phyloP scores from a whole-genome alignment of 345 rosid genomes.

The Eucalyptus cloeziana region DNA sequence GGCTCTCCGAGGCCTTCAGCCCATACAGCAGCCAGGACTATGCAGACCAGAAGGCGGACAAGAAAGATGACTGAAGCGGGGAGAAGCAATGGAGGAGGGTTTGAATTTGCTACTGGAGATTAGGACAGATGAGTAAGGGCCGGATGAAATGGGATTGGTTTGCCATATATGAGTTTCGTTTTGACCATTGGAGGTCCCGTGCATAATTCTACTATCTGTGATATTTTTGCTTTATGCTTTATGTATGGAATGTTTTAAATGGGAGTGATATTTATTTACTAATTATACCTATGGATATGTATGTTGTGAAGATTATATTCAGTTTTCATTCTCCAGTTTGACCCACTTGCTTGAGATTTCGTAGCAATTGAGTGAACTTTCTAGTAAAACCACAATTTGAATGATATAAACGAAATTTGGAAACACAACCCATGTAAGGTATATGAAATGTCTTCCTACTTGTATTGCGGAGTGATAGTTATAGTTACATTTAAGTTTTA shows the following conservation, averaged over 20 bases:
- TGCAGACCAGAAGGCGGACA: neutral
- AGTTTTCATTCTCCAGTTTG: neutral
- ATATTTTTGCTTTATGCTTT: neutral
- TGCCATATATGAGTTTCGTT: neutral
- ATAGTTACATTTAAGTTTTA: neutral
- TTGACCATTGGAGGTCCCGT: neutral
- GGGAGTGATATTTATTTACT: neutral
- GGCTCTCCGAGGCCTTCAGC: slow-evolving; percentile 24
- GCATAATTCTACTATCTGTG: neutral
- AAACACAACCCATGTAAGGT: neutral
- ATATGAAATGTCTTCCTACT: neutral
- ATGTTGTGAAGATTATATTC: neutral
- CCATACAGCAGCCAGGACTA: slow-evolving; percentile 41
- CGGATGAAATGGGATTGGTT: neutral
- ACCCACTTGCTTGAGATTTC: neutral
- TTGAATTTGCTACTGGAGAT: neutral
- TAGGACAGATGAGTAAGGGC: neutral
- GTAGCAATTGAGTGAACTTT: neutral
- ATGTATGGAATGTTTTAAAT: neutral
- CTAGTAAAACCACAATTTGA: neutral
- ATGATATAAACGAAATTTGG: neutral
- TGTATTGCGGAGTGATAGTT: neutral
- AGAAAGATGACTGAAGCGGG: neutral
- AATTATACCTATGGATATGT: neutral
- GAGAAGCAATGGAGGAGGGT: neutral